Evolutionary conservation across 805 yeast species (phyloP).

Genomic region (Huiozyma sinensis): DNA sequence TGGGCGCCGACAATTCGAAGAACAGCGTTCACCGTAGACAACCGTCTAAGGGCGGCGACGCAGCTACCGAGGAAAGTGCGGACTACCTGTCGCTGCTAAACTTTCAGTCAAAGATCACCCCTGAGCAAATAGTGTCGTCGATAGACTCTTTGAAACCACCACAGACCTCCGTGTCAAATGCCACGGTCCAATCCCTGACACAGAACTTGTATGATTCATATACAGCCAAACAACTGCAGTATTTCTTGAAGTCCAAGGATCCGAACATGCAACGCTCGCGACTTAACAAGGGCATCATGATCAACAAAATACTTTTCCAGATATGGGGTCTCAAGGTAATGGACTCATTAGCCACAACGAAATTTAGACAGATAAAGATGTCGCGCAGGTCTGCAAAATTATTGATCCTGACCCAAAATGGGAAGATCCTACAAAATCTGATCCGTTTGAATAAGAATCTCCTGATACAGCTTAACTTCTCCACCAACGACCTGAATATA

Average conservation of each 20-base stretch:
- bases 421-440: conserved; percentile 24
- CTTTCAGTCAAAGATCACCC: conserved; percentile 16
- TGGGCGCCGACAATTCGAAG: neutral
- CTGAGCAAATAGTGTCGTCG: conserved; percentile 20
- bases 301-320: conserved; percentile 9
- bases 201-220: conserved; percentile 16
- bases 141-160: conserved; percentile 21
- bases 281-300: conserved; percentile 7
- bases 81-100: conserved; percentile 6
- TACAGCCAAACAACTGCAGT: conserved; percentile 20
- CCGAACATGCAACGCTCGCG: neutral
- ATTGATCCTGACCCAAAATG: conserved; percentile 23
- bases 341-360: neutral
- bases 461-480: conserved; percentile 5
- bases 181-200: conserved; percentile 13
- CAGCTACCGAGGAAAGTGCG: neutral
- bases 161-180: conserved; percentile 11
- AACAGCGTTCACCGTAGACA: neutral
- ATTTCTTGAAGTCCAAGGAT: conserved; percentile 10
- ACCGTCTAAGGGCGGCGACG: neutral
- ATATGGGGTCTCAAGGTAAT: conserved; percentile 14
- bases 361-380: conserved; percentile 3
- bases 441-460: conserved; percentile 16
- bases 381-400: conserved; percentile 6
- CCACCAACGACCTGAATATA: conserved; percentile 5